Conservation (phyloP, 2,329 filamentous ascomycete genomes). For the Colletotrichum tamarilloi region DNA sequence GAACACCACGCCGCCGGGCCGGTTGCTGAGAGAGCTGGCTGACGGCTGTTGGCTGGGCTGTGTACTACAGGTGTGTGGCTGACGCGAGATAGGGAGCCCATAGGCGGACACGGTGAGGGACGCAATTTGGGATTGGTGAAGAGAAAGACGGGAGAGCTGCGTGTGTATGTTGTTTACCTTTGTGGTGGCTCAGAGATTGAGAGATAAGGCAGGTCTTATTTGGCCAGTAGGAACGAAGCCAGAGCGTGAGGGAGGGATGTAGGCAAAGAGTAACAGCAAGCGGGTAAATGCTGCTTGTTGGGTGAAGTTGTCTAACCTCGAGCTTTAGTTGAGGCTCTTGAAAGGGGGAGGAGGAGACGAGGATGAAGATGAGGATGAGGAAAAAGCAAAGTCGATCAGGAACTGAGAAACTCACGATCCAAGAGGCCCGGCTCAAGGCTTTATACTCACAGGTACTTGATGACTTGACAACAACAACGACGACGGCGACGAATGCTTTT, state of each 20-base stretch:
- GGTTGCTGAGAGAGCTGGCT: not conserved
- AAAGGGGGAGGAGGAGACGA: not conserved
- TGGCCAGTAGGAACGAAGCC: constrained; percentile 6
- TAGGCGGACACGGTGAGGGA: not conserved
- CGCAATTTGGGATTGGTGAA: not conserved
- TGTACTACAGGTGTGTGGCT: not conserved
- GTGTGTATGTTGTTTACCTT: not conserved
- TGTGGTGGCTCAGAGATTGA: not conserved
- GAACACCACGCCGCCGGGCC: constrained; percentile 1
- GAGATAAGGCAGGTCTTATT: not conserved
- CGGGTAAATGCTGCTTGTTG: not conserved
- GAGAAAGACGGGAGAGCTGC: too few relatives aligned
- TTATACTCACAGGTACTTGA: constrained; percentile 19
- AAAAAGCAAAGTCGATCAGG: constrained; percentile 23
- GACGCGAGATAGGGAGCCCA: not conserved
- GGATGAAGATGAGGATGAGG: not conserved
- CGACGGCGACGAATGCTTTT: not conserved
- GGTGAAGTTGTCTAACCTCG: not conserved
- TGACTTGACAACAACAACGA: not conserved
- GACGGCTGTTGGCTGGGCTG: not conserved
- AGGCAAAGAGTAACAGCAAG: not conserved
- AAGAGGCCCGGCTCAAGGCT: constrained; percentile 17
- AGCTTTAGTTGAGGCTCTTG: constrained; percentile 4
- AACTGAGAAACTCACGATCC: constrained; percentile 19
- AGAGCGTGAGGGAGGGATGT: not conserved